phyloP scores from a whole-genome alignment of 2,329 filamentous ascomycete species.

The Xylaria sp. region DNA sequence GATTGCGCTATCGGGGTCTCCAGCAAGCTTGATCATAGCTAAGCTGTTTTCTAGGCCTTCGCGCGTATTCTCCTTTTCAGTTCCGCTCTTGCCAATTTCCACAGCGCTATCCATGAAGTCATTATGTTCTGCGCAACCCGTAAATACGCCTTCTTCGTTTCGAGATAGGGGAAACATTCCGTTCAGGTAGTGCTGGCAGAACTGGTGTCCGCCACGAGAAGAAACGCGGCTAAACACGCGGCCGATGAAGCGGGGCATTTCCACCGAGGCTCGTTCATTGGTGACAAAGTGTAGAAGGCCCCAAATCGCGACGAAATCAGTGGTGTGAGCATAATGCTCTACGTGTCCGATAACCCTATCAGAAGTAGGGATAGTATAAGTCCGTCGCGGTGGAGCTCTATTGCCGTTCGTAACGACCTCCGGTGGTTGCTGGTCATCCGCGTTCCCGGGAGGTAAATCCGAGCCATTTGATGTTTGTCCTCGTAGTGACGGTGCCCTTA shows the following conservation, averaged over 20 bases:
- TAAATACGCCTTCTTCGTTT: slow-evolving; percentile 56
- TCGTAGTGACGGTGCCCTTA: slow-evolving; percentile 34
- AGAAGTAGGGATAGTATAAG: slow-evolving; percentile 49
- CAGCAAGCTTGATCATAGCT: slow-evolving; percentile 51
- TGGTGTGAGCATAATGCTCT: slow-evolving; percentile 82
- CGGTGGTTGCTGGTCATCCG: slow-evolving; percentile 49
- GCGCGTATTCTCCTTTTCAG: slow-evolving; percentile 56
- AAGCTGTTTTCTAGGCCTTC: slow-evolving; percentile 63
- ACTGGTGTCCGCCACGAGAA: slow-evolving; percentile 65
- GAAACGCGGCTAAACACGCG: slow-evolving; percentile 67
- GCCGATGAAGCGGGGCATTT: slow-evolving; percentile 70
- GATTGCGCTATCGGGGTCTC: slow-evolving; percentile 34
- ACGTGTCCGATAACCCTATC: slow-evolving; percentile 73
- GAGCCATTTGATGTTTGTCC: slow-evolving; percentile 37
- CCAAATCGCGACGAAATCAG: slow-evolving; percentile 79
- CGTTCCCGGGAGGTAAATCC: slow-evolving; percentile 21
- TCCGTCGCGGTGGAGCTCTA: slow-evolving; percentile 22
- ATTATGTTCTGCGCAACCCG: slow-evolving; percentile 60
- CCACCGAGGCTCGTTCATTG: slow-evolving; percentile 56
- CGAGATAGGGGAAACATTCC: slow-evolving; percentile 67
- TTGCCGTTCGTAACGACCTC: slow-evolving; percentile 46
- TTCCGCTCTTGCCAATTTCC: slow-evolving; percentile 57
- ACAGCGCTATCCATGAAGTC: slow-evolving; percentile 71
- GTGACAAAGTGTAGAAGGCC: slow-evolving; percentile 76
- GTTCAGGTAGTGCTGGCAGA: slow-evolving; percentile 71